Base-by-base conservation (phyloP, 192 early-diverging fungal species). In the Gamsiella multidivaricata region DNA sequence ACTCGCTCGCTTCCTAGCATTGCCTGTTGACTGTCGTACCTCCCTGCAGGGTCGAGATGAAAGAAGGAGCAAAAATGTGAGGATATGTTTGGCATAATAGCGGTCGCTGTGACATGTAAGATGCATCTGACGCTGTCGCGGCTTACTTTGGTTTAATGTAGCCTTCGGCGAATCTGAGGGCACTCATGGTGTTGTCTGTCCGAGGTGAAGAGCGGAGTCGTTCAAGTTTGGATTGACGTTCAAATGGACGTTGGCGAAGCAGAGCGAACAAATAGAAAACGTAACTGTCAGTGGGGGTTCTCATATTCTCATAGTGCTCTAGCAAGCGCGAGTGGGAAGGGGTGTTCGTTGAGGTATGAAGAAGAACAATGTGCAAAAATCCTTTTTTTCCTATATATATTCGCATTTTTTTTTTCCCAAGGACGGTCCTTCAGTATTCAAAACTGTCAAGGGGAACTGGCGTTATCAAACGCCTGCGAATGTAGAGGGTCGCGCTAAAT, bases 1-100 rank as follows among this genome's bases (percentile, higher is more conserved):
- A 9, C 81, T 84, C 2, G 84, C 82, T 68, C 85, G 39, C 37
- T 80, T 83, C 42, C 69, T 70, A n/a, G 82, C 82, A 50, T 61
- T 80, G 33, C 53, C 52, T 7, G 78, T 41, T 5, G 54, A 25
- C 31, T 46, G 31, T 7, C 71, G 55, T 37, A 34, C 8, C 9
- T 65, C 39, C 45, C 63, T 74, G 14, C 28, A 5, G 50, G 11
- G 41, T 10, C 28, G 1, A 11, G 23, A 34, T 6, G 3, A 41
- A 4, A 41, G 20, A 0, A 34, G 36, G 33, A 56, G 20, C 23
- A 33, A 52, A 32, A 23, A 34, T 39, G 31, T 36, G 29, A 34
- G 32, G 9, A 23, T 20, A 29, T 15, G 17, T n/a, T n/a, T n/a
- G n/a, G n/a, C n/a, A n/a, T n/a, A n/a, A n/a, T n/a, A n/a, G n/a